Base-by-base conservation (phyloP, 345 rosid genomes). In the Capsella bursapastoris region DNA sequence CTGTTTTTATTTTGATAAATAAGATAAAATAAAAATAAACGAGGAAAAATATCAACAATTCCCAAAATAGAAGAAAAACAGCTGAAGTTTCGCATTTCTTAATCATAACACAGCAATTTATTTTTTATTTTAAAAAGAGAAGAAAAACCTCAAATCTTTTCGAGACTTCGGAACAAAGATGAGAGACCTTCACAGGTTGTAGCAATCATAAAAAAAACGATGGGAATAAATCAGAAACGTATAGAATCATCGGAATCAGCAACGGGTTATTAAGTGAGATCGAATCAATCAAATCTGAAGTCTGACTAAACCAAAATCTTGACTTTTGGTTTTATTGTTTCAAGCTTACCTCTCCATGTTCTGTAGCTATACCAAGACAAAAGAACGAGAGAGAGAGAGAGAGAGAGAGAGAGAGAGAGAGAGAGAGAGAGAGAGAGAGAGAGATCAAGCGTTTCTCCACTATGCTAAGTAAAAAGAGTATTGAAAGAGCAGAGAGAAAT, bases 301-400 rank as follows among this genome's bases (percentile, higher is more conserved):
- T 73, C 15, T 44, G 10, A 32, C 11, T 1, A 22, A 4, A 37
- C 9, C 28, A 53, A 22, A 35, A 71, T 71, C 8, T 28, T 49
- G 34, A 40, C 29, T 50, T 14, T 48, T 34, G 50, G 34, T 66
- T 57, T 22, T 45, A 8, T 10, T 15, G 29, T 45, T 57, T 34
- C 18, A 45, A 66, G 27, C 83, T 78, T 75, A 83, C 83, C 86
- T 78, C n/a, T 72, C 71, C 86, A 83, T 83, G 48, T 58, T 27
- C 53, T 28, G 27, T 22, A 34, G 37, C 37, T 34, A 34, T 0
- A 56, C 50, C 34, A 68, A 50, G 51, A 59, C 64, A 41, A 31
- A 45, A 25, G 38, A 37, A 49, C 5, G 8, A n/a, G 67, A 53
- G 43, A 35, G 57, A 70, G 8, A 38, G 38, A 35, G 38, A 7